Conservation (phyloP, 139 green algal species). For the Micractinium sp. region DNA sequence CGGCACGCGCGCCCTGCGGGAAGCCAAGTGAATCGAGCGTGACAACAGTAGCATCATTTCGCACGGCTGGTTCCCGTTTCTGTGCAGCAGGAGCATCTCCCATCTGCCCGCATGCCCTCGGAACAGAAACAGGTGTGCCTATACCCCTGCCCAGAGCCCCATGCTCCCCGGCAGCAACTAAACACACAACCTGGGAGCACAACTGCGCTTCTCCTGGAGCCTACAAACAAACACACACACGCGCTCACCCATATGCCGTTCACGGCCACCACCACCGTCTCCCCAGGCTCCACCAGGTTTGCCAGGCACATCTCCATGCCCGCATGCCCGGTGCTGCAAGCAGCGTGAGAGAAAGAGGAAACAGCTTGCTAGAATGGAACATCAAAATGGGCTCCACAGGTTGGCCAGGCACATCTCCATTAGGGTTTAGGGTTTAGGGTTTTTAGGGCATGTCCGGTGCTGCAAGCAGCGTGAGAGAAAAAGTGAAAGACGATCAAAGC, state of each 20-base stretch:
- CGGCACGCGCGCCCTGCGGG: constrained; percentile 75
- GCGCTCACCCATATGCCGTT: constrained; percentile 83
- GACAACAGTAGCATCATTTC: too few species aligned
- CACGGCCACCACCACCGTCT: constrained; percentile 83
- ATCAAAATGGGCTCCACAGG: constrained; percentile 80
- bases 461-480: constrained; percentile 13
- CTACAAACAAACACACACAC: not conserved
- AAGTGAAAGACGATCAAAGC: too few species aligned
- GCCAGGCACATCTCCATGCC: constrained; percentile 91
- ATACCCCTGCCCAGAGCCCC: too few species aligned
- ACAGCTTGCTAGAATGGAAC: not conserved
- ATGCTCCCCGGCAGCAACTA: too few species aligned
- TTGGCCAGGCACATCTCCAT: constrained; percentile 94
- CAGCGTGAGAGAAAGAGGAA: not conserved
- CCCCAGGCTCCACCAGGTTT: constrained; percentile 92
- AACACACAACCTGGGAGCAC: too few species aligned
- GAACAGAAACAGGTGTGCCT: too few species aligned
- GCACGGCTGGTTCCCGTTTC: too few species aligned
- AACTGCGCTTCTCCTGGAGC: too few species aligned
- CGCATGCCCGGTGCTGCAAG: constrained; percentile 62
- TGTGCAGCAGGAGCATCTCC: too few species aligned
- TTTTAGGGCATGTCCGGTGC: constrained; percentile 68
- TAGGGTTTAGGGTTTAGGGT: too few species aligned
- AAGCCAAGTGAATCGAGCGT: too few species aligned
- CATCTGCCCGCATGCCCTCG: too few species aligned